Base-by-base conservation (phyloP, 441 rosid species). In the Adansonia grandidieri region DNA sequence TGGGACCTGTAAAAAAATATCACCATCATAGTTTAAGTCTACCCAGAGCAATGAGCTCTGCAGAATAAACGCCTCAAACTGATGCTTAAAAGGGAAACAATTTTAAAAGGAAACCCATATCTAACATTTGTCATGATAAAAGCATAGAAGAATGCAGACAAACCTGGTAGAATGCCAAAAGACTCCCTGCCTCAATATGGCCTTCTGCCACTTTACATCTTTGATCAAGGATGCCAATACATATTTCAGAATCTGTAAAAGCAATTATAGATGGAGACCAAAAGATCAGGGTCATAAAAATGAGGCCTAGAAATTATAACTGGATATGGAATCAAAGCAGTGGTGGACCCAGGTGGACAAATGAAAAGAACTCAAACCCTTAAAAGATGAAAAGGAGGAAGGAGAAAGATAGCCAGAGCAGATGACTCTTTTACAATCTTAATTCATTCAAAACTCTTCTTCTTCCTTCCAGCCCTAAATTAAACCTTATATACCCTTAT, bases 121-220 rank as follows among this genome's bases (percentile, higher is more conserved):
- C 28, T 5, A 48, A 17, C 51, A 56, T 56, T 56, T 72, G 11
- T 40, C 64, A 57, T 19, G 64, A 19, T 40, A 73, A 19, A 40
- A 40, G 4, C 22, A 61, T 17, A 53, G 15, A 53, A 79, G 75
- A 51, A 68, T 58, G 60, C 81, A 80, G 75, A 80, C 70, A 65
- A 58, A 93, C 99, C 98, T 97, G 99, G 82, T 95, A 97, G 80
- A 86, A 87, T 67, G 94, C 89, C 88, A 95, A 84, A 80, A 93
- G 87, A 83, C 96, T 95, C 82, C 98, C 98, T 20, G 97, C 97
- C 86, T 97, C 99, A 80, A 93, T 82, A 84, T 97, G 98, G 69
- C 90, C 93, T 86, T 92, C 96, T 9, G 97, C 97, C 83, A 84
- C 80, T 85, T 87, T 93, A 53, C 89, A 85, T 81, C 89, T 90